Evolutionary conservation across 2,329 filamentous ascomycete genomes (phyloP).

Genomic region (Fulvia fulva): DNA sequence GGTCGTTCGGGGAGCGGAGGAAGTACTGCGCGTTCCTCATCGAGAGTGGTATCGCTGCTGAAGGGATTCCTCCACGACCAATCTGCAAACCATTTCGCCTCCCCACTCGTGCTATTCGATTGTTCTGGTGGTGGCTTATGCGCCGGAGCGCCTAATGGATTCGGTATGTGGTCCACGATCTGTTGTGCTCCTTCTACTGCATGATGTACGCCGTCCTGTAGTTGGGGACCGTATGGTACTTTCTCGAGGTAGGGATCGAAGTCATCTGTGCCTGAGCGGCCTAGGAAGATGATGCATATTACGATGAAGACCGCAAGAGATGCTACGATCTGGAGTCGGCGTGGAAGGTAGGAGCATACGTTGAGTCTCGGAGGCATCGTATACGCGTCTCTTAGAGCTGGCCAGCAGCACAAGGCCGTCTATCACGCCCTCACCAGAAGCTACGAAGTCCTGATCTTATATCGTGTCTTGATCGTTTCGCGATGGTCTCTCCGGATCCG

Average conservation of each 20-base stretch:
- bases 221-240: constrained; percentile 34
- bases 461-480: neutral
- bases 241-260: constrained; percentile 28
- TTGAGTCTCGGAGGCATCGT: constrained; percentile 27
- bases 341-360: constrained; percentile 40
- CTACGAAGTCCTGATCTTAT: neutral
- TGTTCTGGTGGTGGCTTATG: constrained; percentile 71
- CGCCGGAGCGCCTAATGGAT: constrained; percentile 61
- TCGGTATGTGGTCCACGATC: constrained; percentile 35
- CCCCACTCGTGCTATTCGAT: constrained; percentile 72
- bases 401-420: constrained; percentile 6
- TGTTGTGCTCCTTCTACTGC: constrained; percentile 36
- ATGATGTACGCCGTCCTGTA: constrained; percentile 39
- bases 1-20: constrained; percentile 69
- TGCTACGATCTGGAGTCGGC: constrained; percentile 45
- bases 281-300: constrained; percentile 36
- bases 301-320: constrained; percentile 37
- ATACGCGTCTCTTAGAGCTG: too few species aligned
- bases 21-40: constrained; percentile 77
- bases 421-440: neutral
- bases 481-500: neutral
- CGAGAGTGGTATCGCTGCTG: constrained; percentile 72
- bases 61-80: constrained; percentile 91
- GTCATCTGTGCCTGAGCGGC: constrained; percentile 27
- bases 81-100: constrained; percentile 79